Conservation (phyloP, 2,329 filamentous ascomycete species). For the Aspergillus sp. region DNA sequence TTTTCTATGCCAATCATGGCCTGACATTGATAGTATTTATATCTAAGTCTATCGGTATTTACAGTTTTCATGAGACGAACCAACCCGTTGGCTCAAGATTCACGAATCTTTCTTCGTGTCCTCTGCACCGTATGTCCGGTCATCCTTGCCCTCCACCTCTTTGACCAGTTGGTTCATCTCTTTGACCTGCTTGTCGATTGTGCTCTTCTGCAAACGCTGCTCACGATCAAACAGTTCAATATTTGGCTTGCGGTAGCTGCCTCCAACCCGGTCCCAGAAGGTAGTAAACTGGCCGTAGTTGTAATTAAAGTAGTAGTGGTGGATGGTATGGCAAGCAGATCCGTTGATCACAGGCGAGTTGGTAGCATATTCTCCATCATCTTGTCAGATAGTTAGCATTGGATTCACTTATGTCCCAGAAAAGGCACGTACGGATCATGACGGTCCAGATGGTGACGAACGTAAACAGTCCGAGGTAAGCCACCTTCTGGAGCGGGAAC, state of each 20-base stretch:
- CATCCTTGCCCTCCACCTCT: constrained; percentile 8
- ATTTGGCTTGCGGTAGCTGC: constrained; percentile 51
- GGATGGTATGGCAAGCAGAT: constrained; percentile 88
- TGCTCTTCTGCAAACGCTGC: constrained; percentile 66
- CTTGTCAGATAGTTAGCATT: constrained; percentile 8
- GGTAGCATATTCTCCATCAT: constrained; percentile 88
- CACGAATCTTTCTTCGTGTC: constrained; percentile 5
- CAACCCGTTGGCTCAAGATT: neutral
- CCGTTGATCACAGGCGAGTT: constrained; percentile 84
- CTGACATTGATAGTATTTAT: neutral
- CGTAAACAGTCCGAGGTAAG: constrained; percentile 73
- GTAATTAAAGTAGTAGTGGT: constrained; percentile 81
- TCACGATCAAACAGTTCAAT: constrained; percentile 71
- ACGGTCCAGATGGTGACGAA: constrained; percentile 97
- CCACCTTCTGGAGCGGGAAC: constrained; percentile 84
- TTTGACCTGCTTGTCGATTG: constrained; percentile 61
- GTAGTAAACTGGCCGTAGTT: constrained; percentile 96
- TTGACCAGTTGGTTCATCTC: constrained; percentile 9
- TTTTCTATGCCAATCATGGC: neutral
- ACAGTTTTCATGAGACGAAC: neutral
- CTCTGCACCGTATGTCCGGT: constrained; percentile 4
- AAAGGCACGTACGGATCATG: constrained; percentile 53
- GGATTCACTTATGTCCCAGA: neutral
- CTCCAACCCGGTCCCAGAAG: constrained; percentile 79
- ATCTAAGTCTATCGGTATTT: neutral